These are phyloP conservation scores for Thamnidium elegans DNA, from an alignment of 192 early-diverging fungal species.

Conservation along the genomic window DNA sequence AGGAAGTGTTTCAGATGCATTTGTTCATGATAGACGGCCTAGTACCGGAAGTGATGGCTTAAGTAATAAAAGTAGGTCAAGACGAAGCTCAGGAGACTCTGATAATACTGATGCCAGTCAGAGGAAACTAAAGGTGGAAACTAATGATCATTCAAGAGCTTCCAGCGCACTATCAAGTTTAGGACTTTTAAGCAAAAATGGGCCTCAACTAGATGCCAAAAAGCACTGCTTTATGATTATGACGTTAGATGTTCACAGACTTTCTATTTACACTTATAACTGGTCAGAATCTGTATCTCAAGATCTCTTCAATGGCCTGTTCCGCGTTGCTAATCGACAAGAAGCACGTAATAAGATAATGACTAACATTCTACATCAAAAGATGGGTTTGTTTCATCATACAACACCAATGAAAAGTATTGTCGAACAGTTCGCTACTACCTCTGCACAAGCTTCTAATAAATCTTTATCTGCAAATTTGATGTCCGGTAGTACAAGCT, in stretches of 20 bases:
- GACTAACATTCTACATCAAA: constrained; percentile 53
- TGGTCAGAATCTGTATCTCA: constrained; percentile 46
- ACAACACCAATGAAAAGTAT: constrained; percentile 21
- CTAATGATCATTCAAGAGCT: constrained; percentile 13
- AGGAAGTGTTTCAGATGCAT: constrained; percentile 29
- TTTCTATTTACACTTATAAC: constrained; percentile 51
- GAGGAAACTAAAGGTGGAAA: not conserved
- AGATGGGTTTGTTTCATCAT: constrained; percentile 62
- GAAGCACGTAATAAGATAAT: constrained; percentile 45
- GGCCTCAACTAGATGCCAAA: constrained; percentile 10
- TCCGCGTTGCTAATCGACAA: constrained; percentile 46
- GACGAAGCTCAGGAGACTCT: constrained; percentile 18
- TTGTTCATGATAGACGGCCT: constrained; percentile 26
- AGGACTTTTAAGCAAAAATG: not conserved
- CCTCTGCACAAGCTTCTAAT: not conserved
- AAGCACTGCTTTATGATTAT: constrained; percentile 52
- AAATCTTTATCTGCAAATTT: not conserved
- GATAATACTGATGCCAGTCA: constrained; percentile 4
- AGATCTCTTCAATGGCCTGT: constrained; percentile 41
- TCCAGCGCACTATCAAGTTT: constrained; percentile 1
- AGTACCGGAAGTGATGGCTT: constrained; percentile 41
- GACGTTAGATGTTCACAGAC: constrained; percentile 42
- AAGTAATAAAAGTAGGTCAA: constrained; percentile 11
- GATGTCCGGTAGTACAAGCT: not conserved
- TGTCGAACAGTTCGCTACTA: constrained; percentile 11